Evolutionary conservation across 768 basidiomycete genomes (phyloP).

Genomic region (Amyloporia xantha): DNA sequence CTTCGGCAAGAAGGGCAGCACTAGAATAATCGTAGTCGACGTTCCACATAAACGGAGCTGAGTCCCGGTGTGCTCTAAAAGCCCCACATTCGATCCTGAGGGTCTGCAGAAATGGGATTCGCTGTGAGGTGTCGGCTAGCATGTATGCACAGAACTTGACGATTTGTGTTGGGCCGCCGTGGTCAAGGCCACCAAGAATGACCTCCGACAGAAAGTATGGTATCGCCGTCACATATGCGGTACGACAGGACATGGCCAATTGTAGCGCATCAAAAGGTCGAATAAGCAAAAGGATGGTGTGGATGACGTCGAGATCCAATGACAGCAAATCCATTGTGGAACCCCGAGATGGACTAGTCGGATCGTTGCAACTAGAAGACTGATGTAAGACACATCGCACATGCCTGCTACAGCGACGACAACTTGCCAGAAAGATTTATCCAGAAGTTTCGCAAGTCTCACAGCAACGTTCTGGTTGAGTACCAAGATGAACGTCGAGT

Average conservation of each 20-base stretch:
- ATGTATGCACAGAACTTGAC: constrained; percentile 8
- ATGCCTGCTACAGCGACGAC: too few relatives aligned
- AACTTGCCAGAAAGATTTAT: too few relatives aligned
- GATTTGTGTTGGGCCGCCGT: constrained; percentile 11
- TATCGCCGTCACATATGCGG: constrained; percentile 10
- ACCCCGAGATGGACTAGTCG: too few relatives aligned
- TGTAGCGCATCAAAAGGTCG: constrained; percentile 10
- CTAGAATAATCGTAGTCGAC: constrained; percentile 8
- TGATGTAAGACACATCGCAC: too few relatives aligned
- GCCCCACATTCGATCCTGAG: background rate
- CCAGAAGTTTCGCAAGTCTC: too few relatives aligned
- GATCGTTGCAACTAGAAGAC: too few relatives aligned
- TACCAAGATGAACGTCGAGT: too few relatives aligned
- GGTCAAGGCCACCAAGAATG: constrained; percentile 8
- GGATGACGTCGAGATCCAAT: background rate
- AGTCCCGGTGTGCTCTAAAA: background rate
- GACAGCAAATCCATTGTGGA: background rate
- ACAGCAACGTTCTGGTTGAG: too few relatives aligned
- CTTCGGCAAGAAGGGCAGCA: constrained; percentile 9
- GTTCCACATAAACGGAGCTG: background rate
- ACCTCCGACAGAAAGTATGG: constrained; percentile 15
- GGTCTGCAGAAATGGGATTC: background rate
- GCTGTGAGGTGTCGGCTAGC: background rate
- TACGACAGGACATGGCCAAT: constrained; percentile 12
- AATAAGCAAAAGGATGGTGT: background rate